Conservation (phyloP, 768 basidiomycete species). For the Pholiota molesta region DNA sequence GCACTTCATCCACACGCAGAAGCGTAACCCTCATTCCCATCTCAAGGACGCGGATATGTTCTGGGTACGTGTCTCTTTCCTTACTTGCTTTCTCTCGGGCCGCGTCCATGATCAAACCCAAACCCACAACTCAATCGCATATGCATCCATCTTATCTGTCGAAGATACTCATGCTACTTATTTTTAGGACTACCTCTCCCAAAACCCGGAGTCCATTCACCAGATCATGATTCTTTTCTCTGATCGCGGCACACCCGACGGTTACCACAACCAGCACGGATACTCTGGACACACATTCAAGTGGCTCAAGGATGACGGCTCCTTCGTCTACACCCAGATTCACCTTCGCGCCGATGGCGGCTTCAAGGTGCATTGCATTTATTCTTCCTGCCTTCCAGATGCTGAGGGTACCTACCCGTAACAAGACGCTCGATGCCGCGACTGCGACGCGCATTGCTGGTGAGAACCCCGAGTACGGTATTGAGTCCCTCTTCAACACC, state of each 20-base stretch:
- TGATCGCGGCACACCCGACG: constrained; percentile 94
- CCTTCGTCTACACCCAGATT: constrained; percentile 86
- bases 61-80: constrained; percentile 53
- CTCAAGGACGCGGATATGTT: constrained; percentile 86
- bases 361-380: constrained; percentile 60
- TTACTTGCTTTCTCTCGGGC: not conserved
- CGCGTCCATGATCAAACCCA: not conserved
- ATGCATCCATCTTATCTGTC: not conserved
- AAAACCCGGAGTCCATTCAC: constrained; percentile 89
- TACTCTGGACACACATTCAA: constrained; percentile 95
- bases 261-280: constrained; percentile 86
- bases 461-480: constrained; percentile 85
- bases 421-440: constrained; percentile 64
- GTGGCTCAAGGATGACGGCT: constrained; percentile 82
- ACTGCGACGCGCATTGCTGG: constrained; percentile 69
- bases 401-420: no score
- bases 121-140: not conserved
- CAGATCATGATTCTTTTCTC: constrained; percentile 90
- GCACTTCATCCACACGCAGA: constrained; percentile 94
- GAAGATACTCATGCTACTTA: not conserved
- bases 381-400: not conserved
- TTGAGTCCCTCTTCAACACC: constrained; percentile 73
- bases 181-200: constrained; percentile 79
- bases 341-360: constrained; percentile 81
- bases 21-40: constrained; percentile 91